A percentile compares a stretch with the other conserved stretches of the same genome.
phyloP scores from a whole-genome alignment of 73 alveolate species.

The Tetrahymena thermophila region DNA sequence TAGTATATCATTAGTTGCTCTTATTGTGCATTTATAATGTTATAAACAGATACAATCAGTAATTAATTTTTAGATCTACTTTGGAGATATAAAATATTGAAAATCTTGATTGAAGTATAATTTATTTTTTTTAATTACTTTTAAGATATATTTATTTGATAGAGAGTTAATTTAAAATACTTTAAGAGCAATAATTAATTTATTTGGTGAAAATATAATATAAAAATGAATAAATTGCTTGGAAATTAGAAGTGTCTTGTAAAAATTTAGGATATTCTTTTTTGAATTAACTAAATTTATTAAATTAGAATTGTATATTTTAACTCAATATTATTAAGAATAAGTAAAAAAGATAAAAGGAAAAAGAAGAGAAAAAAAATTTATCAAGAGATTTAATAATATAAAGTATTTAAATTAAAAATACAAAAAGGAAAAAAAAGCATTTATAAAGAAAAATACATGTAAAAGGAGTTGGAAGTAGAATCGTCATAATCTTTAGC shows the following conservation, averaged over 20 bases:
- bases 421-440: not conserved
- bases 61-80: not conserved
- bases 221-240: not conserved
- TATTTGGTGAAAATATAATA: not conserved
- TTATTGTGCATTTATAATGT: too few relatives aligned
- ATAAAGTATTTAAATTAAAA: not conserved
- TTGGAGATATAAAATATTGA: too few relatives aligned
- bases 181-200: not conserved
- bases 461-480: not conserved
- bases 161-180: not conserved
- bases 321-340: not conserved
- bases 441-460: not conserved
- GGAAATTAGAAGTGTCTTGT: not conserved
- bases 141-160: not conserved
- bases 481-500: conserved; percentile 1
- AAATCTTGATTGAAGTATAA: not conserved
- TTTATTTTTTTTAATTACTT: not conserved
- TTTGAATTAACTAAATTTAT: not conserved
- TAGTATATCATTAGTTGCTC: too few relatives aligned
- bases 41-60: not conserved
- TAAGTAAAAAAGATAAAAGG: not conserved
- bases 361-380: not conserved
- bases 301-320: not conserved
- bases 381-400: not conserved
- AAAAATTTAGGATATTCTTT: not conserved